A percentile compares a stretch with the other conserved stretches of the same genome.
These are phyloP conservation scores for Wickerhamiella slavikovae DNA, from an alignment of 805 yeast species.

Conservation along the genomic window DNA sequence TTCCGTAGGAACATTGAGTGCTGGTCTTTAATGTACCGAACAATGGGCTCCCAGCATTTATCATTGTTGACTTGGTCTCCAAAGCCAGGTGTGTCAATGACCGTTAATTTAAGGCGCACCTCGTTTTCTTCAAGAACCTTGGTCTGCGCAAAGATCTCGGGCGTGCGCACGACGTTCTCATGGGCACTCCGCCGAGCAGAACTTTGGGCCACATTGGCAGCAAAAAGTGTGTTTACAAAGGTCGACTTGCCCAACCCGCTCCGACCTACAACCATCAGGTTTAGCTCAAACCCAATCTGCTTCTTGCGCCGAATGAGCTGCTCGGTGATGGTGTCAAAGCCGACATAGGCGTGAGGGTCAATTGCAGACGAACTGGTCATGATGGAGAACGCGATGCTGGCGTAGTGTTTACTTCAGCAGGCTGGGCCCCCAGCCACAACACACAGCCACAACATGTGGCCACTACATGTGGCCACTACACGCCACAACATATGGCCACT, in stretches of 20 bases:
- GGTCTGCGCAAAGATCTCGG: conserved; percentile 39
- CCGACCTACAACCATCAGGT: conserved; percentile 76
- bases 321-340: conserved; percentile 87
- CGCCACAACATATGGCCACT: too few species aligned
- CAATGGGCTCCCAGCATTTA: conserved; percentile 91
- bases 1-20: conserved; percentile 78
- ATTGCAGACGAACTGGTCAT: conserved; percentile 1
- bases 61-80: conserved; percentile 93
- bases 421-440: too few species aligned
- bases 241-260: conserved; percentile 94
- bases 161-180: conserved; percentile 67
- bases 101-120: conserved; percentile 65
- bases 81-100: conserved; percentile 94
- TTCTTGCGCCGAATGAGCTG: conserved; percentile 86
- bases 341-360: conserved; percentile 62
- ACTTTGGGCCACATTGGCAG: conserved; percentile 56
- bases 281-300: conserved; percentile 86
- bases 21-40: conserved; percentile 87
- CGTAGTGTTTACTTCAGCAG: too few species aligned
- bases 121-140: conserved; percentile 56
- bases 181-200: conserved; percentile 46
- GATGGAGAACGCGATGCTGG: too few species aligned
- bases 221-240: conserved; percentile 71
- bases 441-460: too few species aligned
- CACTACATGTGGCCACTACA: too few species aligned